A percentile compares a stretch with the other conserved stretches of the same genome.
Conservation (phyloP, 192 early-diverging fungal species). For the Gigaspora rosea region DNA sequence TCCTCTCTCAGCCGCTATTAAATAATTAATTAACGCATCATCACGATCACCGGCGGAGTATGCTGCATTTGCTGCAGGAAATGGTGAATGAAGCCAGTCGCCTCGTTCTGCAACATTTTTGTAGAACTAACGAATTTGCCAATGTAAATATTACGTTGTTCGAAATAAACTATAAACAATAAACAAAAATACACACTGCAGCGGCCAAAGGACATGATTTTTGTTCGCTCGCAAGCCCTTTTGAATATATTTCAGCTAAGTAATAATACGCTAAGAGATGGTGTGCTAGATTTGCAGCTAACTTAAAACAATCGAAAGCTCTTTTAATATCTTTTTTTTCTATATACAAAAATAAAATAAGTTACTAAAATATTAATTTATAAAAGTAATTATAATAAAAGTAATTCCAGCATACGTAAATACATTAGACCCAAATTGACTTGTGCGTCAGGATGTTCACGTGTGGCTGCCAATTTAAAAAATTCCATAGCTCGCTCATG, state of each 20-base stretch:
- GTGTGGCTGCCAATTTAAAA: conserved; percentile 70
- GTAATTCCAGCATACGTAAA: conserved; percentile 31
- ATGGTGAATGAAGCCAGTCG: conserved; percentile 78
- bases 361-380: neutral
- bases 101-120: conserved; percentile 83
- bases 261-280: conserved; percentile 81
- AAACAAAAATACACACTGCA: conserved; percentile 46
- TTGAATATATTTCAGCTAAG: conserved; percentile 69
- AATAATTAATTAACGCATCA: conserved; percentile 70
- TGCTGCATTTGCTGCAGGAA: conserved; percentile 58
- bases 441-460: conserved; percentile 75
- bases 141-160: neutral
- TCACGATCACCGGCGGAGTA: conserved; percentile 67
- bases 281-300: conserved; percentile 60
- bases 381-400: neutral
- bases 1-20: conserved; percentile 88
- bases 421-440: conserved; percentile 62
- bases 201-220: conserved; percentile 69
- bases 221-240: conserved; percentile 48
- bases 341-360: neutral
- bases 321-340: conserved; percentile 32
- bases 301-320: conserved; percentile 57
- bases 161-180: neutral
- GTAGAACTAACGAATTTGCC: conserved; percentile 53
- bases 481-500: conserved; percentile 59